Base-by-base conservation (phyloP, 371 early-diverging fungal species). In the Entomophthora muscae region DNA sequence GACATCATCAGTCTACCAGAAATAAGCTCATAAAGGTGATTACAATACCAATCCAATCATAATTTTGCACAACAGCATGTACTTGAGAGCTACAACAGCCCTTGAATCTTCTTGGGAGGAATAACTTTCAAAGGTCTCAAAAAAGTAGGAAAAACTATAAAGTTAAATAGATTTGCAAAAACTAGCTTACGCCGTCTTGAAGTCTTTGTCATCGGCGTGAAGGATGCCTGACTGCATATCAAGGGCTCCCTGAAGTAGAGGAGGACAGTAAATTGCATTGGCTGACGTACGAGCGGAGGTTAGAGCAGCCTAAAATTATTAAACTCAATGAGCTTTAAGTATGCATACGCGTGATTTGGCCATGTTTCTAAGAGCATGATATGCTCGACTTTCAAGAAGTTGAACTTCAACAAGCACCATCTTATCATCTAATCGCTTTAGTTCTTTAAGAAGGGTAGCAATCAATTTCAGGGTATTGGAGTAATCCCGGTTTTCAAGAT, bases 351-450 rank as follows among this genome's bases (percentile, higher is more conserved):
- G 84, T 22, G 98, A 80, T 73, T 95, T 96, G 32, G 98, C 85
- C 61, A 96, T 66, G 71, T 98, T 98, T 64, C 91, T 75, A 53
- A 96, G 75, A 1, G 92, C 93, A 71, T 95, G 91, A 71, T 87
- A 98, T 12, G 88, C 93, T 66, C 91, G 83, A 72, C 93, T 92
- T 74, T 98, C 98, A 61, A 97, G 73, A 65, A 98, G 71, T 66
- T 95, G 95, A 3, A 98, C 97, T 72, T 97, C 98, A 42, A 98
- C 90, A 62, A 98, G 72, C 24, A 92, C 89, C 83, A 90, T 88
- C 76, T 98, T 97, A 78, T 98, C 99, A 78, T 98, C 98, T 66
- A 97, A 75, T 42, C 92, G 90, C 78, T 98, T 98, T 28, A 98
- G 81, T 76, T 95, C 96, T 68, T 89, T 91, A 61, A 93, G 81